phyloP scores from a whole-genome alignment of 305 asterid genomes.

The Caryopteris hybrid region DNA sequence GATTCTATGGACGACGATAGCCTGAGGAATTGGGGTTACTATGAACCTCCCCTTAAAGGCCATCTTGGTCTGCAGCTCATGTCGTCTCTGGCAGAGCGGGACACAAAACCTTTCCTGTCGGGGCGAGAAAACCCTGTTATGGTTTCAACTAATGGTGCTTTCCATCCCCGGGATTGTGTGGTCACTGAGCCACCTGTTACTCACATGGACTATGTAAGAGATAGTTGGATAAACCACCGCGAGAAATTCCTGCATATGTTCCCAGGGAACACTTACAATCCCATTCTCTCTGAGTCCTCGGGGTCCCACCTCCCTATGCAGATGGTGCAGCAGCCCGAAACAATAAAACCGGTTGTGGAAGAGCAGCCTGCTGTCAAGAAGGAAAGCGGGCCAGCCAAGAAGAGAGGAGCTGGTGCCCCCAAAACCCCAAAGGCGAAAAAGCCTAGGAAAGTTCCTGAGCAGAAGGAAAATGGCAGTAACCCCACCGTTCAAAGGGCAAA shows the following conservation, averaged over 20 bases:
- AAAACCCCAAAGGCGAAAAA: slow-evolving; percentile 72
- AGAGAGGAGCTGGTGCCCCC: slow-evolving; percentile 45
- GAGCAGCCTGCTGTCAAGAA: slow-evolving; percentile 47
- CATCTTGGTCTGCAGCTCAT: slow-evolving; percentile 81
- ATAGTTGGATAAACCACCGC: slow-evolving; percentile 78
- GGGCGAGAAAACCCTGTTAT: slow-evolving; percentile 55
- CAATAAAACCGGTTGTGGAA: slow-evolving; percentile 37
- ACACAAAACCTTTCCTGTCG: slow-evolving; percentile 57
- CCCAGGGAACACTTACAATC: slow-evolving; percentile 47
- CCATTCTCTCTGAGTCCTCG: slow-evolving; percentile 64
- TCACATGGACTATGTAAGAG: slow-evolving; percentile 75
- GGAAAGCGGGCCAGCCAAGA: slow-evolving; percentile 51
- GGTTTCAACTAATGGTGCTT: slow-evolving; percentile 68
- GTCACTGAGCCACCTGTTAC: slow-evolving; percentile 59
- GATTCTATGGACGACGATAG: slow-evolving; percentile 86
- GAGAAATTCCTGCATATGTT: slow-evolving; percentile 78
- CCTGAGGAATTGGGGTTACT: slow-evolving; percentile 93
- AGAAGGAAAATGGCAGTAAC: slow-evolving; percentile 53
- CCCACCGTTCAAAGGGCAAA: slow-evolving; percentile 57
- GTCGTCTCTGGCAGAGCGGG: slow-evolving; percentile 68
- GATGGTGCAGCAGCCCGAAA: slow-evolving; percentile 66
- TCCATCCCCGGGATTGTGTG: slow-evolving; percentile 57
- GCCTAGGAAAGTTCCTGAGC: slow-evolving; percentile 48
- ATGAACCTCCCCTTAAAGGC: slow-evolving; percentile 65
- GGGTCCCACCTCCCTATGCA: slow-evolving; percentile 57